These are phyloP conservation scores for Amesomyces nigricolor DNA, from an alignment of 2,329 filamentous ascomycete genomes.

Conservation along the genomic window DNA sequence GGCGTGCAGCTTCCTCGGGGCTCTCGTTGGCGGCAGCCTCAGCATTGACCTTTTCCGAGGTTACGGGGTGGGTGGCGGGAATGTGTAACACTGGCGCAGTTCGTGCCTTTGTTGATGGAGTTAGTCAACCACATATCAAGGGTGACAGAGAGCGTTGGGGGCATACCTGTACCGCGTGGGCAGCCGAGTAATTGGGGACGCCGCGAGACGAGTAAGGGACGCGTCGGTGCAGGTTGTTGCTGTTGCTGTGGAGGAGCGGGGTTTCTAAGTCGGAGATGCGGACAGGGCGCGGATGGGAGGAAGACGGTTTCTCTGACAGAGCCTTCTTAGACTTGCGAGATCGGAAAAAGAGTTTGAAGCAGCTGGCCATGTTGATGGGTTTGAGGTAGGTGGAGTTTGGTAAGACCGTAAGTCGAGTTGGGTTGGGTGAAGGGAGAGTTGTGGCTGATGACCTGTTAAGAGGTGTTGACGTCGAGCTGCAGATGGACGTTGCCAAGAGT, in stretches of 20 bases:
- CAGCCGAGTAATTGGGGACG: too few relatives aligned
- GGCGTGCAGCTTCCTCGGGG: conserved; percentile 5
- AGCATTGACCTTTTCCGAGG: neutral
- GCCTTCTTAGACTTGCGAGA: neutral
- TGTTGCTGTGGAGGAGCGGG: neutral
- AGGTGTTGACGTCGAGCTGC: too few relatives aligned
- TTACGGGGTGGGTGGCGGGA: too few relatives aligned
- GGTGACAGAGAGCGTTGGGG: neutral
- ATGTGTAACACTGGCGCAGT: too few relatives aligned
- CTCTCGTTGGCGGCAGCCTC: conserved; percentile 10
- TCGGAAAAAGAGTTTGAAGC: conserved; percentile 4
- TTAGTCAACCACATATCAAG: too few relatives aligned
- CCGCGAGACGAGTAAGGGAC: neutral
- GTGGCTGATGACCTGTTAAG: too few relatives aligned
- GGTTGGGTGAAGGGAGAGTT: too few relatives aligned
- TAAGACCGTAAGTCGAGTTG: neutral
- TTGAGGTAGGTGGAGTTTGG: neutral
- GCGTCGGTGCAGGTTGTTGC: neutral
- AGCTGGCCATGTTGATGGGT: neutral
- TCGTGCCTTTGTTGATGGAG: too few relatives aligned
- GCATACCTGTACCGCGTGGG: too few relatives aligned
- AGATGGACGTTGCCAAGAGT: too few relatives aligned
- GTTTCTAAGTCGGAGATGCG: neutral
- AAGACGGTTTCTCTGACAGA: neutral
- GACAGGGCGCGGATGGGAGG: neutral